Evolutionary conservation across 768 basidiomycete species (phyloP), one percentile per base, ranked within the genome.

Genomic region (Auricularia heimuer): DNA sequence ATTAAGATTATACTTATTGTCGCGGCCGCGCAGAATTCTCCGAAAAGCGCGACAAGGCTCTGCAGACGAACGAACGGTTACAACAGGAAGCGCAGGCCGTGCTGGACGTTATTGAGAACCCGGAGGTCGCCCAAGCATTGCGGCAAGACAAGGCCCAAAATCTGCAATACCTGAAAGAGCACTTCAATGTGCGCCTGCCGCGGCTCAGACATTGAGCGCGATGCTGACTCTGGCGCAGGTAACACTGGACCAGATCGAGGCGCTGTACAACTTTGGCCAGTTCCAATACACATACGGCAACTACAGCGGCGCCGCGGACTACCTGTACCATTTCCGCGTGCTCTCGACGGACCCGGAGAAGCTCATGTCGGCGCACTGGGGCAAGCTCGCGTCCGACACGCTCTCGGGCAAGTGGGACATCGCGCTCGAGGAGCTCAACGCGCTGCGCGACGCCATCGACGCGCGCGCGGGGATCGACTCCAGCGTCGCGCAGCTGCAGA

Each of bases 271-370:
- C 78, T 98, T 96, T 77, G 97, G 97, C 63, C 90, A 98, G 73
- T 98, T 95, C 80, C 95, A 97, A 78, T 99, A 93, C 78, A 92
- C 96, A n/a, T 92, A 92, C 75, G 97, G 97, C 54, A 93, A 94
- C 76, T 99, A 99, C 80, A 89, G 87, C 70, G 92, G 92, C 61
- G 94, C 97, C 16, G 94, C 95, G 61, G 94, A 98, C 76, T 98
- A 97, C 78, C 82, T 99, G 64, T 98, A 98, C 81, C 96, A 98
- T 74, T 99, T 98, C 83, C 92, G 95, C 64, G 89, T 98, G 29
- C 87, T 99, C 67, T 96, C 95, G 61, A 97, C 94, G 65, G 92
- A 96, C 74, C 82, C 83, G 65, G 90, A 95, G 62, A 89, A 96
- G 73, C 94, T 92, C 77, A 89, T 92, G 44, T 98, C 97, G 3